phyloP scores from a whole-genome alignment of 352 stramenopile species.

The Pythium coloratum region DNA sequence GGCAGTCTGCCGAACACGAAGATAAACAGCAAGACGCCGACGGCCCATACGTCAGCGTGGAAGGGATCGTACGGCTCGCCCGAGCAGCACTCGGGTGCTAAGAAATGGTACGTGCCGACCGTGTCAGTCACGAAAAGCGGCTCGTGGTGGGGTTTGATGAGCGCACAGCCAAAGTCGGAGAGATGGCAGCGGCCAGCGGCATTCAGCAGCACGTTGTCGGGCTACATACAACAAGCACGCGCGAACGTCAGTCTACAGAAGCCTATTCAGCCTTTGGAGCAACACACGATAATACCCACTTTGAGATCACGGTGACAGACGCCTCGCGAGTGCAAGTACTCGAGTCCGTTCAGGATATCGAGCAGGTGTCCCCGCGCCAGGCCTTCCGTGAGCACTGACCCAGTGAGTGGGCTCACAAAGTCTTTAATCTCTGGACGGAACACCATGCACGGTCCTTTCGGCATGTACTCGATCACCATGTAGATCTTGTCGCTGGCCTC shows the following conservation, averaged over 20 bases:
- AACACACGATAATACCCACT: conserved; percentile 30
- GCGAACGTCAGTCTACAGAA: not conserved
- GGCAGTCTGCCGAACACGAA: conserved; percentile 84
- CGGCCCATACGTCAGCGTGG: conserved; percentile 83
- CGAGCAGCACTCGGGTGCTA: conserved; percentile 86
- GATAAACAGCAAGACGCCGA: conserved; percentile 83
- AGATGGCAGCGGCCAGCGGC: conserved; percentile 77
- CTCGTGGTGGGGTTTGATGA: conserved; percentile 18
- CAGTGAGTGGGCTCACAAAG: conserved; percentile 70
- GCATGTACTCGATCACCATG: conserved; percentile 88
- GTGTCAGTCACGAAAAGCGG: conserved; percentile 63
- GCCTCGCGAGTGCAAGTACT: conserved; percentile 72
- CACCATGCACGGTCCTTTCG: conserved; percentile 75
- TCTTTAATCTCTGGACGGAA: conserved; percentile 65
- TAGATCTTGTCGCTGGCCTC: conserved; percentile 79
- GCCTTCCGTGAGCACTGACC: conserved; percentile 52
- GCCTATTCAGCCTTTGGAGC: no score
- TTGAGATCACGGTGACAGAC: conserved; percentile 91
- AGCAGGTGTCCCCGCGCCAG: conserved; percentile 61
- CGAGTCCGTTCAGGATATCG: conserved; percentile 77
- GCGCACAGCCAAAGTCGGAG: conserved; percentile 87
- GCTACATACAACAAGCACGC: conserved; percentile 33
- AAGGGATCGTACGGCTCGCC: conserved; percentile 85
- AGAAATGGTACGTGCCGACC: conserved; percentile 89
- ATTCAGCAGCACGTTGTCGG: conserved; percentile 88